Percentiles rank a stretch among this genome's conserved stretches.
Conservation (phyloP, 306 rosid species). For the Canavalia ensiformis region DNA sequence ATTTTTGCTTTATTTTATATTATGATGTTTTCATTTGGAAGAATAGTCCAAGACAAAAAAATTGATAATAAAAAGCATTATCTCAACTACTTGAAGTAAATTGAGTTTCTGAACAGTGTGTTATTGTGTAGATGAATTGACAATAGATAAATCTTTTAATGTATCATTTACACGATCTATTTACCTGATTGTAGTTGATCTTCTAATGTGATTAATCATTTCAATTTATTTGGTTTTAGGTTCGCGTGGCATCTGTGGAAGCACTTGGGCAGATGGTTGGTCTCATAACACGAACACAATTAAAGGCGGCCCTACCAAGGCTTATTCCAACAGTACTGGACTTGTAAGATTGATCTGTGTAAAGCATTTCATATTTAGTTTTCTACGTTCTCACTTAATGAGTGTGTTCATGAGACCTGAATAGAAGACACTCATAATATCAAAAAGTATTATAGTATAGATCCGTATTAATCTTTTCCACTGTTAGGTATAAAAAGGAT, state of each 20-base stretch:
- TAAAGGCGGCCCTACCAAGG: slow-evolving; percentile 90
- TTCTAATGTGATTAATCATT: slow-evolving; percentile 35
- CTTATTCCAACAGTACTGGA: slow-evolving; percentile 94
- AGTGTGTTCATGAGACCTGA: slow-evolving; percentile 10
- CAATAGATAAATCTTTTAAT: slow-evolving; percentile 26
- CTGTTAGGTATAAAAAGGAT: slow-evolving; percentile 84
- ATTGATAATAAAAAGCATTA: background rate
- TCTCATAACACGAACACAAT: slow-evolving; percentile 80
- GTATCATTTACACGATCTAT: slow-evolving; percentile 21
- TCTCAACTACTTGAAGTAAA: background rate
- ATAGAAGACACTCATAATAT: slow-evolving; percentile 39
- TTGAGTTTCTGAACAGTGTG: slow-evolving; percentile 35
- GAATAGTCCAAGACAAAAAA: slow-evolving; percentile 8
- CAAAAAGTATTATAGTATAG: slow-evolving; percentile 17
- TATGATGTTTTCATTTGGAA: slow-evolving; percentile 22
- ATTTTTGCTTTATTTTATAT: slow-evolving; percentile 8
- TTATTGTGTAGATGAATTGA: slow-evolving; percentile 33
- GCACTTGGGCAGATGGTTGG: slow-evolving; percentile 97
- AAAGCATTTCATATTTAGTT: slow-evolving; percentile 35
- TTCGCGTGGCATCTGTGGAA: slow-evolving; percentile 84
- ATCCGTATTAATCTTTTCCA: slow-evolving; percentile 44
- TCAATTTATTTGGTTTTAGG: slow-evolving; percentile 58
- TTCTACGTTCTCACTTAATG: slow-evolving; percentile 30
- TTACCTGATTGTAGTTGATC: slow-evolving; percentile 36
- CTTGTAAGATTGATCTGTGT: slow-evolving; percentile 69